Base-by-base conservation (phyloP, 768 basidiomycete genomes). In the Psilocybe cubensis region DNA sequence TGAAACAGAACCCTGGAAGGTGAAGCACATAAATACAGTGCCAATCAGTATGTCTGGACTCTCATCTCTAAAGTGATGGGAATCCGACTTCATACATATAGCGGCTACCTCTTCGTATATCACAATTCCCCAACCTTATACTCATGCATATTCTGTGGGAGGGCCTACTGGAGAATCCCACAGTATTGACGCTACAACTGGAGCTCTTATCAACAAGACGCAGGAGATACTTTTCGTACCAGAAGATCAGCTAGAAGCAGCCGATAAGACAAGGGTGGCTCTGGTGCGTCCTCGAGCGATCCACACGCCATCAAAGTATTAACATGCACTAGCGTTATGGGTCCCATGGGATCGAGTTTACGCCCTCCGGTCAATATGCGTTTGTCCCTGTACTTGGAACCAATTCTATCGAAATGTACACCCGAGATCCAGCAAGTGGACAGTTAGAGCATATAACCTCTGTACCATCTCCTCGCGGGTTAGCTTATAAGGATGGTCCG, bases 71-170 rank as follows among this genome's bases (percentile, higher is more conserved):
- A 33, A 33, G 12, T 7, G 43, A 23, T 12, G 29, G 49, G 18
- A 35, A 42, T 20, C 23, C 20, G 45, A 18, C 29, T 43, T 44
- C 60, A 20, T 18, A 42, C 18, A 31, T 49, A 1, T 55, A 83
- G 80, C 80, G n/a, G 81, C 83, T 8, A 79, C 78, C 0, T 84
- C 83, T 4, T 83, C 82, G 0, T 84, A 83, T 58, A 77, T 83
- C 20, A 70, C 74, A 17, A 63, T 83, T 2, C 82, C 83, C 1
- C 74, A 76, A 3, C 83, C 81, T 1, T 79, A 70, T 63, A 77
- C 73, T 6, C 76, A 79, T 58, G 63, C 76, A 4, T 84, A 83
- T 67, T 81, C 82, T 23, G 72, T 72, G 5, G 81, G 83, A 1
- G 83, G 83, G 1, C 83, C 81, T 1, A 77, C 79, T 0, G 83